A percentile compares a stretch with the other conserved stretches of the same genome.
Evolutionary conservation across 257 asterid genomes (phyloP).

Genomic region (Lithospermum erythrorhizon): DNA sequence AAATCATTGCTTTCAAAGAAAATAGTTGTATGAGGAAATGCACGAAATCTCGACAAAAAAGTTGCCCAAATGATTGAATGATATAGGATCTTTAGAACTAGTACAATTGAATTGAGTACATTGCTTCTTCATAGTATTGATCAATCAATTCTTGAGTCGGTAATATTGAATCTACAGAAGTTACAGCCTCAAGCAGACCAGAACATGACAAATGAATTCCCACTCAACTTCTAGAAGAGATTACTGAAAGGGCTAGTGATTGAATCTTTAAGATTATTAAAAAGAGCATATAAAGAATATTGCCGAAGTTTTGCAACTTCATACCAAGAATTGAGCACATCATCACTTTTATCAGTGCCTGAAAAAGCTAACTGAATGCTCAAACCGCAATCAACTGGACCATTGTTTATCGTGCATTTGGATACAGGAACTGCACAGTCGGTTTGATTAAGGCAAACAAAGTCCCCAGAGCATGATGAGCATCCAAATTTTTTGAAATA

Average conservation of each 20-base stretch:
- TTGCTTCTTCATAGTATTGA: too few relatives aligned
- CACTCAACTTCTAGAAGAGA: conserved; percentile 30
- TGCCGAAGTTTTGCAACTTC: conserved; percentile 83
- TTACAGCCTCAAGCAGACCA: not conserved
- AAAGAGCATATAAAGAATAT: conserved; percentile 58
- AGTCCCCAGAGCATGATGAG: conserved; percentile 33
- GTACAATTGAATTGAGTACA: too few relatives aligned
- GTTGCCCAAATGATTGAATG: too few relatives aligned
- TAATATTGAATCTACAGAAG: not conserved
- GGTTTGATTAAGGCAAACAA: conserved; percentile 60
- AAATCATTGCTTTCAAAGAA: too few relatives aligned
- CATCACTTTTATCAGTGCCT: not conserved
- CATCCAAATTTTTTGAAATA: conserved; percentile 88
- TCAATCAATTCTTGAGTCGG: not conserved
- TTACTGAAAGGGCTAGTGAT: conserved; percentile 37
- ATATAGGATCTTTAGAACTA: too few relatives aligned
- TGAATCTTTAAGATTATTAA: conserved; percentile 39
- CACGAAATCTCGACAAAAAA: too few relatives aligned
- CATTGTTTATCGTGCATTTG: not conserved
- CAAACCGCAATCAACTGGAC: conserved; percentile 34
- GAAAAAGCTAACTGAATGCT: conserved; percentile 9
- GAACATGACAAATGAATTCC: not conserved
- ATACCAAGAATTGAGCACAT: conserved; percentile 13
- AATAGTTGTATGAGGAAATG: too few relatives aligned
- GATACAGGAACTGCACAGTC: not conserved